Percentiles rank a stretch among this genome's conserved stretches.
Evolutionary conservation across 306 rosid genomes (phyloP).

Genomic region (peach (Prunus persica)): DNA sequence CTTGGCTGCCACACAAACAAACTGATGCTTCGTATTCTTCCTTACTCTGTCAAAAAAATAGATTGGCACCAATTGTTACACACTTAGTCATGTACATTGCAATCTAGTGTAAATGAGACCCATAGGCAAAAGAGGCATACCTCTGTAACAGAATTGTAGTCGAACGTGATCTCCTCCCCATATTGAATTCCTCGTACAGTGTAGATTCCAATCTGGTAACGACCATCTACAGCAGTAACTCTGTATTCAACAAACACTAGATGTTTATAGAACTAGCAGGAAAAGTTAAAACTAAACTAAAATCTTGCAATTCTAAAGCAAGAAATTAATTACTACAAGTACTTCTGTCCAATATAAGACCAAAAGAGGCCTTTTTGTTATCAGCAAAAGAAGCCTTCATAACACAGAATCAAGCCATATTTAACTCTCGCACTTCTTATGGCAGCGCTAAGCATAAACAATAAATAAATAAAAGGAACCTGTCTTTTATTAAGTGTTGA

Average conservation of each 20-base stretch:
- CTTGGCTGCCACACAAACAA: constrained; percentile 99
- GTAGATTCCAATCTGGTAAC: constrained; percentile 95
- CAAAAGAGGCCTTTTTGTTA: neutral
- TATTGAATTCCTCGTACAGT: constrained; percentile 68
- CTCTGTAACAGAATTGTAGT: constrained; percentile 98
- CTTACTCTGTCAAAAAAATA: constrained; percentile 66
- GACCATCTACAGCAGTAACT: constrained; percentile 97
- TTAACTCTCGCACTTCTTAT: neutral
- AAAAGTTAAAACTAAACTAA: neutral
- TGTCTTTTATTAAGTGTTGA: neutral
- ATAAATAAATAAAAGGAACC: neutral
- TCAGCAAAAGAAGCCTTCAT: neutral
- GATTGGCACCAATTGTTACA: constrained; percentile 24
- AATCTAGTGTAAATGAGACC: neutral
- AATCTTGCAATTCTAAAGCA: neutral
- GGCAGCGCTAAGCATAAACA: neutral
- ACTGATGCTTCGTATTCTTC: constrained; percentile 99
- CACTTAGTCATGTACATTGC: neutral
- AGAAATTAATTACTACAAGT: neutral
- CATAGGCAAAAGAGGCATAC: constrained; percentile 45
- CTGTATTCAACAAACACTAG: constrained; percentile 33
- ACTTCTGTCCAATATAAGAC: neutral
- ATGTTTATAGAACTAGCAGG: neutral
- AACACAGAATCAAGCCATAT: neutral
- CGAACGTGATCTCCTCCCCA: constrained; percentile 98